phyloP scores from a whole-genome alignment of 2,329 filamentous ascomycete species.

The Hypoxylon sp. region DNA sequence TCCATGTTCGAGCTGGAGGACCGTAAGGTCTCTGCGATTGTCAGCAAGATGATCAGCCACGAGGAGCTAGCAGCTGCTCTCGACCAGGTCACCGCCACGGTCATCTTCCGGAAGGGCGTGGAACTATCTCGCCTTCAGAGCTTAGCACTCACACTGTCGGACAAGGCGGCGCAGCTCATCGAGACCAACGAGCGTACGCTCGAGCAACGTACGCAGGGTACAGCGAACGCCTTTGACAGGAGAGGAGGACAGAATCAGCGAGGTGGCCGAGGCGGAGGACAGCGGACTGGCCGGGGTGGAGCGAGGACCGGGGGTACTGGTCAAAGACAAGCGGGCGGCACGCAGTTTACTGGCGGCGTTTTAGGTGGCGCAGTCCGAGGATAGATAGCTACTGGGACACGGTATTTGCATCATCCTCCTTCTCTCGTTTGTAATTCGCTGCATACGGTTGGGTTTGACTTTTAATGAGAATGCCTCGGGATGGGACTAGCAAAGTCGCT shows the following conservation, averaged over 20 bases:
- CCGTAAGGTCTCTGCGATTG: conserved; percentile 91
- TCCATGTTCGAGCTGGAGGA: conserved; percentile 95
- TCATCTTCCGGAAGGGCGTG: conserved; percentile 99
- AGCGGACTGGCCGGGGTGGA: conserved; percentile 60
- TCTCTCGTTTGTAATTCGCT: conserved; percentile 48
- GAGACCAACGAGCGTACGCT: conserved; percentile 97
- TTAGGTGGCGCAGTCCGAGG: conserved; percentile 76
- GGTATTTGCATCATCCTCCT: conserved; percentile 29
- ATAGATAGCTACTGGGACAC: conserved; percentile 53
- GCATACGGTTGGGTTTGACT: conserved; percentile 48
- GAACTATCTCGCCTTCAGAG: conserved; percentile 97
- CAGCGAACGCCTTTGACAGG: conserved; percentile 93
- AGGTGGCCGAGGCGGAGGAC: conserved; percentile 71
- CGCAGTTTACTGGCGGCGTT: conserved; percentile 85
- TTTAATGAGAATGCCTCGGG: conserved; percentile 44
- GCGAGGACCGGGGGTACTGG: conserved; percentile 68
- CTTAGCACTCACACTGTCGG: conserved; percentile 90
- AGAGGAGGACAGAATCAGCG: conserved; percentile 83
- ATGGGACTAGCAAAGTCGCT: conserved; percentile 40
- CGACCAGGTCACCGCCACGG: conserved; percentile 95
- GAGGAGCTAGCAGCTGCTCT: conserved; percentile 96
- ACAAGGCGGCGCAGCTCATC: conserved; percentile 96
- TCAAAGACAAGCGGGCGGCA: conserved; percentile 77
- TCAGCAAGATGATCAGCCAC: conserved; percentile 99
- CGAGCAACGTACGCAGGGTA: conserved; percentile 96